Conservation (phyloP, 176 grass and related monocot species). For the Neostapfia colusana region DNA sequence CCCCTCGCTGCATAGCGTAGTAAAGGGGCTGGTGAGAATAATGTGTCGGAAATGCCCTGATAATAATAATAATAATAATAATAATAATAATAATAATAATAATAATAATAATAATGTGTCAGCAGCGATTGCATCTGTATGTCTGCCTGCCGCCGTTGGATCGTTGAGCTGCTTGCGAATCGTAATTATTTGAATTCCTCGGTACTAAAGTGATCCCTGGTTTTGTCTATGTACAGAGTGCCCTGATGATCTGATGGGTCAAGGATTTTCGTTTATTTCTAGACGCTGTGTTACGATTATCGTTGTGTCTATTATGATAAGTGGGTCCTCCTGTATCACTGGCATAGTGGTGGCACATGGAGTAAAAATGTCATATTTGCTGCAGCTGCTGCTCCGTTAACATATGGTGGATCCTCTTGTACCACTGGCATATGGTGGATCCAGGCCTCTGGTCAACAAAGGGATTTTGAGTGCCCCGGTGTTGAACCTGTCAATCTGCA, state of each 20-base stretch:
- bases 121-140: not conserved
- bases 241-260: not conserved
- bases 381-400: no score
- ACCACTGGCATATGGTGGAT: no score
- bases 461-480: no score
- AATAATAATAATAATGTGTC: not conserved
- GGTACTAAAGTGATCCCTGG: not conserved
- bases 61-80: not conserved
- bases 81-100: not conserved
- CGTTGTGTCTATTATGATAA: no score
- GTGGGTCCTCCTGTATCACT: no score
- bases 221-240: not conserved
- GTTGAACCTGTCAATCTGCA: no score
- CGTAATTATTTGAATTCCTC: not conserved
- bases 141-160: not conserved
- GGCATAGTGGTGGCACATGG: no score
- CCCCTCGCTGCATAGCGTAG: not conserved
- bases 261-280: not conserved
- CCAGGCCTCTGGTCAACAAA: no score
- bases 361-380: no score
- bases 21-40: not conserved
- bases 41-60: not conserved
- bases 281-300: no score
- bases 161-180: not conserved
- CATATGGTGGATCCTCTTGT: no score